Percentiles rank a stretch among this genome's conserved stretches.
Conservation (phyloP, 352 stramenopile species). For the Thraustotheca clavata region DNA sequence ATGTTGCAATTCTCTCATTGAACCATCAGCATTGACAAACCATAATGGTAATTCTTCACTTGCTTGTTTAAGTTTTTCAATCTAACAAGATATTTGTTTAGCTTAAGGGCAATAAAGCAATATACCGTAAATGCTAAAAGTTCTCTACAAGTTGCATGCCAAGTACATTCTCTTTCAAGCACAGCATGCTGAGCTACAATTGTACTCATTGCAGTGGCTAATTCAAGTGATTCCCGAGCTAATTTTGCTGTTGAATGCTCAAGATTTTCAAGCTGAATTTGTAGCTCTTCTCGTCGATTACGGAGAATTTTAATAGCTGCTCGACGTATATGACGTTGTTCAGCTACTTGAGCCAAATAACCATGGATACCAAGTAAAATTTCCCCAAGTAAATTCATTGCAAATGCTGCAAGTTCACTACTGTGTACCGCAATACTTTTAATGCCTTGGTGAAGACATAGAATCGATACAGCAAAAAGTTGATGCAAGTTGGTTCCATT, state of each 20-base stretch:
- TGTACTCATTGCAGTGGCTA: background rate
- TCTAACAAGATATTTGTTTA: background rate
- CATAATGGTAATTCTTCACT: background rate
- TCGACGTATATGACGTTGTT: background rate
- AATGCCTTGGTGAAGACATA: constrained; percentile 16
- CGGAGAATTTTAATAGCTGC: background rate
- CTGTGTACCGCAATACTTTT: constrained; percentile 11
- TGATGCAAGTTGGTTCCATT: constrained; percentile 5
- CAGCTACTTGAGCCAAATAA: constrained; percentile 7
- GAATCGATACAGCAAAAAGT: constrained; percentile 3
- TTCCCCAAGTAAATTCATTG: constrained; percentile 10
- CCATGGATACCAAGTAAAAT: constrained; percentile 9
- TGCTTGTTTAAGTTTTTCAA: background rate
- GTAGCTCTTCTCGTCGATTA: background rate
- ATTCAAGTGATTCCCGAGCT: constrained; percentile 3
- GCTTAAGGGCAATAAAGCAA: background rate
- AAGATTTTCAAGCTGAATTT: background rate
- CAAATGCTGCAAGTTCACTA: background rate
- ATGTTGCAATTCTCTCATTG: background rate
- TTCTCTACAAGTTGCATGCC: background rate
- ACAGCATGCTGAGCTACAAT: constrained; percentile 1
- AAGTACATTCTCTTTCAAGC: constrained; percentile 6
- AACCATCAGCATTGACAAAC: constrained; percentile 9
- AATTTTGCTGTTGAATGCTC: background rate
- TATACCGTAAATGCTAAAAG: constrained; percentile 4